Conservation (phyloP, 345 rosid genomes). For the Schrenkiella parvula region DNA sequence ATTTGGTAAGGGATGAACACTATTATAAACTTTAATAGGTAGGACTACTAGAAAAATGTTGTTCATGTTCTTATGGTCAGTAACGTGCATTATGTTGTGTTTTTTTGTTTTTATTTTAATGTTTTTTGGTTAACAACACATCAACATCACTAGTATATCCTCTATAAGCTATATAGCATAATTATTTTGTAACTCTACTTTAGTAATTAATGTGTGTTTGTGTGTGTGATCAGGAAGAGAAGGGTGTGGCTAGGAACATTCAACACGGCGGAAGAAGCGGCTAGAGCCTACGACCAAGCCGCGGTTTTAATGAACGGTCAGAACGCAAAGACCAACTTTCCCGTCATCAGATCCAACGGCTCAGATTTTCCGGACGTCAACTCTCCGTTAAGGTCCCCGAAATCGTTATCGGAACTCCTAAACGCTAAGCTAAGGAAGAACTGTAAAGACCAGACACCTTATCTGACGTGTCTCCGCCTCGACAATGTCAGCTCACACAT, state of each 20-base stretch:
- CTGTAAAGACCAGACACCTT: conserved; percentile 54
- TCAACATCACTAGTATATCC: not conserved
- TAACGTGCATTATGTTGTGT: not conserved
- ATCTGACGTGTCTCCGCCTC: conserved; percentile 65
- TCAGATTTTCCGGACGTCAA: not conserved
- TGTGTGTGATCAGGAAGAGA: conserved; percentile 48
- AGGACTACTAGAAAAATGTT: no score
- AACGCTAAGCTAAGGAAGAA: conserved; percentile 54
- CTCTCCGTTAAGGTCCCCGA: conserved; percentile 30
- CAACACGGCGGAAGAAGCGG: conserved; percentile 76
- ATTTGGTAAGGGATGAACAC: not conserved
- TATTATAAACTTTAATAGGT: no score
- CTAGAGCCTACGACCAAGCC: conserved; percentile 69
- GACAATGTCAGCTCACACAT: conserved; percentile 65
- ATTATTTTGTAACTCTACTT: not conserved
- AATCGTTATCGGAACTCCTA: conserved; percentile 47
- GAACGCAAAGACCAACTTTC: conserved; percentile 72
- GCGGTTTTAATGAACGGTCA: conserved; percentile 65
- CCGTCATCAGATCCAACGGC: conserved; percentile 26
- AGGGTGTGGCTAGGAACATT: conserved; percentile 87
- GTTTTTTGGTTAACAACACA: not conserved
- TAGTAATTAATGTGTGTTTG: not conserved
- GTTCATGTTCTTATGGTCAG: not conserved
- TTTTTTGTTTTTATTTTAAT: not conserved
- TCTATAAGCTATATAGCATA: not conserved